Base-by-base conservation (phyloP, 345 rosid species). In the Turritis glabra region DNA sequence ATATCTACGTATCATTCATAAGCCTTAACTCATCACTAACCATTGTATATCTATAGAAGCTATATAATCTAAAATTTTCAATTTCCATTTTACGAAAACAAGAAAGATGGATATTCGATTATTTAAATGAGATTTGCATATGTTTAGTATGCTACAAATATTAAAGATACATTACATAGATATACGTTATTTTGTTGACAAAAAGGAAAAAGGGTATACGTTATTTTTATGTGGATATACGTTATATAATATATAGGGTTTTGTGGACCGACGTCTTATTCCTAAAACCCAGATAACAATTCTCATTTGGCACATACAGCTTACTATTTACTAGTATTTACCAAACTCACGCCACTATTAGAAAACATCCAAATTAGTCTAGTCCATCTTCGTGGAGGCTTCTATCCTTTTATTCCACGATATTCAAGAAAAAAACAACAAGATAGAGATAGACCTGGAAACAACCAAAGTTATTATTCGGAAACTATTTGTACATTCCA, bases 301-400 rank as follows among this genome's bases (percentile, higher is more conserved):
- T 25, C 18, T 18, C 29, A 50, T 60, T 18, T 29, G 60, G 40
- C 59, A 60, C 29, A 60, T 60, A 50, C 58, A 17, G 35, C 65
- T 59, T 60, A 26, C 51, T 60, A 38, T 15, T n/a, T n/a, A n/a
- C n/a, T n/a, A n/a, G n/a, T n/a, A n/a, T n/a, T n/a, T 54, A 52
- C 63, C 33, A 40, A 72, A 72, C 44, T 51, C 69, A 62, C 44
- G 27, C 54, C 33, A 52, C 17, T 50, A 37, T 19, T 30, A 62
- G 44, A 62, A 72, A 72, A 60, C 64, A 73, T 73, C 52, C 55
- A 29, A 52, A 52, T 5, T 29, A 53, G 33, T 29, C 22, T 21
- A 21, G 47, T 43, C 53, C 62, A 62, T 38, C 29, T 29, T 37
- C 9, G 32, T 63, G 26, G 25, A 43, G 23, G 44, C 60, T 50